These are phyloP conservation scores for Funneliformis mosseae DNA, from an alignment of 192 early-diverging fungal species.

Conservation along the genomic window DNA sequence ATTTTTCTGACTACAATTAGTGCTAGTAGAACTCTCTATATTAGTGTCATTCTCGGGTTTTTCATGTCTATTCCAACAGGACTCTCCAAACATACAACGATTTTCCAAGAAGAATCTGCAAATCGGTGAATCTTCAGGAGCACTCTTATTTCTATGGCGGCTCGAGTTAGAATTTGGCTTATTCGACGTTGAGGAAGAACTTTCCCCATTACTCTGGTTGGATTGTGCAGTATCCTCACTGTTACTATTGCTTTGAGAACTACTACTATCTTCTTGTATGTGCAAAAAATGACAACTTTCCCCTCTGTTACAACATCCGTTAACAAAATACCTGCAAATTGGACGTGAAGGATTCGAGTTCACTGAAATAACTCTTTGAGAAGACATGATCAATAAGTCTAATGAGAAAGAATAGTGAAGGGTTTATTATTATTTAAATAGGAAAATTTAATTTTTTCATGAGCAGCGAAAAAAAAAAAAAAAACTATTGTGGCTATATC, in stretches of 20 bases:
- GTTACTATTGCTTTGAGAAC: neutral
- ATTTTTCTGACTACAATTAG: neutral
- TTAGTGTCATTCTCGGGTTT: neutral
- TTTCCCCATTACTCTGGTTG: neutral
- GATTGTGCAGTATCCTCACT: neutral
- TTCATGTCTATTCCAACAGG: conserved; percentile 36
- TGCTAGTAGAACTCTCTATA: neutral
- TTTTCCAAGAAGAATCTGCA: conserved; percentile 30
- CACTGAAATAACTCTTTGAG: neutral
- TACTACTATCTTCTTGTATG: neutral
- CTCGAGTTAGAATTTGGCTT: neutral
- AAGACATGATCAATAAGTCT: neutral
- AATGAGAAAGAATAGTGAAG: neutral
- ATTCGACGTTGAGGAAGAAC: conserved; percentile 9
- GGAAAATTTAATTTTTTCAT: too few relatives aligned
- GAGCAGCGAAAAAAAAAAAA: too few relatives aligned
- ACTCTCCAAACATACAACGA: conserved; percentile 26
- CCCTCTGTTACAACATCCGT: neutral
- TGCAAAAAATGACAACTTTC: neutral
- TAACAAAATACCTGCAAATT: neutral
- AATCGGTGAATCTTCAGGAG: neutral
- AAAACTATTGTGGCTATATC: too few relatives aligned
- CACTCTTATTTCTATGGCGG: neutral
- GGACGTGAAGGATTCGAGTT: neutral
- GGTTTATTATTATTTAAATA: too few relatives aligned